Conservation (phyloP, 1,284 basidiomycete species). For the Malassezia psittaci region DNA sequence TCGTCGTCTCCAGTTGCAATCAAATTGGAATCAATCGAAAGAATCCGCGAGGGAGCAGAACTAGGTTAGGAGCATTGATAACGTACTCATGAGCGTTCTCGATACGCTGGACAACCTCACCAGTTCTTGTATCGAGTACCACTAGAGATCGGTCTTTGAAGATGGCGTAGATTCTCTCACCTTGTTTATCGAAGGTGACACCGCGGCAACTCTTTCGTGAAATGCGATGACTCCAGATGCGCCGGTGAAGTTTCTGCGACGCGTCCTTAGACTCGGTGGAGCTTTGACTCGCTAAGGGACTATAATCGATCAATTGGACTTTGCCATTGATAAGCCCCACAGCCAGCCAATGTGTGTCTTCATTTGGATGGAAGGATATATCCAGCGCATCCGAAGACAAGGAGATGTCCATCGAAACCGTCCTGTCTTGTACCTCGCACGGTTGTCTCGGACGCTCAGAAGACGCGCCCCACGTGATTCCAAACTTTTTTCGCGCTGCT, state of each 20-base stretch:
- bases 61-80: neutral
- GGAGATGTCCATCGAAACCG: slow-evolving; percentile 37
- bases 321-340: slow-evolving; percentile 70
- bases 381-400: slow-evolving; percentile 70
- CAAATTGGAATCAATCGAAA: slow-evolving; percentile 65
- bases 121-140: slow-evolving; percentile 51
- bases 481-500: neutral
- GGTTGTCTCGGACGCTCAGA: neutral
- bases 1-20: slow-evolving; percentile 84
- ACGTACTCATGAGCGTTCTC: slow-evolving; percentile 69
- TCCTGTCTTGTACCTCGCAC: slow-evolving; percentile 8
- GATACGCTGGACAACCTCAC: slow-evolving; percentile 58
- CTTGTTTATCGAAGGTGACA: slow-evolving; percentile 19
- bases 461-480: slow-evolving; percentile 8
- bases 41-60: slow-evolving; percentile 52
- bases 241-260: slow-evolving; percentile 7
- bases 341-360: slow-evolving; percentile 57
- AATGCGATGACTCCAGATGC: slow-evolving; percentile 25
- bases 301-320: slow-evolving; percentile 66
- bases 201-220: slow-evolving; percentile 36
- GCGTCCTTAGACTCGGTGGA: neutral
- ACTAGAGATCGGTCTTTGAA: slow-evolving; percentile 73
- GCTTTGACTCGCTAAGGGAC: slow-evolving; percentile 1
- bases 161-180: slow-evolving; percentile 57
- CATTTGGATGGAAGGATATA: slow-evolving; percentile 68